Evolutionary conservation across 768 basidiomycete genomes (phyloP).

Genomic region (Hydnomerulius pinastri): DNA sequence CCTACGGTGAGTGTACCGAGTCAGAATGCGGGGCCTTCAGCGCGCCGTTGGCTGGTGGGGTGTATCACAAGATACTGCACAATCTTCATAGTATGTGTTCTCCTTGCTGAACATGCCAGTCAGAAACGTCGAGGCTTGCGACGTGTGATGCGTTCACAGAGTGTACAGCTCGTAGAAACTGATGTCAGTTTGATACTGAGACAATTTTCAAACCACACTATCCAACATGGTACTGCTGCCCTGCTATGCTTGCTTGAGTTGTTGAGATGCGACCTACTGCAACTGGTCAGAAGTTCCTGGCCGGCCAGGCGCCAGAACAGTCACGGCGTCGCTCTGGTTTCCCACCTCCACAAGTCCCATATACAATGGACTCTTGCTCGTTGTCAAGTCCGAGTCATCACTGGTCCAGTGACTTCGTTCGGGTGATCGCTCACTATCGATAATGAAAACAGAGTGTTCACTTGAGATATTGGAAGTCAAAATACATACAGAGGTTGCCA

Average conservation of each 20-base stretch:
- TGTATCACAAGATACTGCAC: neutral
- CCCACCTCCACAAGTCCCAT: constrained; percentile 19
- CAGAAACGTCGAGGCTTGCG: neutral
- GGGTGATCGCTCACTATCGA: constrained; percentile 1
- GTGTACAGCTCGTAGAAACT: too few species aligned
- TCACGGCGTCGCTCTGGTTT: constrained; percentile 15
- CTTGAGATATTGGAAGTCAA: constrained; percentile 6
- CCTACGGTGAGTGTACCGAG: neutral
- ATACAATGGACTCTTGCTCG: too few species aligned
- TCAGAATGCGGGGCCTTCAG: neutral
- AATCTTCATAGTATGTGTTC: neutral
- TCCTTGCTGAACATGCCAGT: neutral
- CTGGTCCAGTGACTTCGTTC: constrained; percentile 10
- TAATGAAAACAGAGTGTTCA: constrained; percentile 7
- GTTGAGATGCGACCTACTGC: neutral
- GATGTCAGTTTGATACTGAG: neutral
- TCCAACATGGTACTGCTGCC: neutral
- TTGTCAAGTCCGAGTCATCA: too few species aligned
- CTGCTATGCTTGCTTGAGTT: neutral
- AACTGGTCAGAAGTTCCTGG: constrained; percentile 4
- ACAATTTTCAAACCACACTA: neutral
- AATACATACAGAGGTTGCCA: neutral
- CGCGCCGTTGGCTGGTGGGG: neutral
- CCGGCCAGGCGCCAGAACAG: neutral
- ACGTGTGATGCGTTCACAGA: neutral